Evolutionary conservation across 305 asterid genomes (phyloP).

Genomic region (Plantago coronopus): DNA sequence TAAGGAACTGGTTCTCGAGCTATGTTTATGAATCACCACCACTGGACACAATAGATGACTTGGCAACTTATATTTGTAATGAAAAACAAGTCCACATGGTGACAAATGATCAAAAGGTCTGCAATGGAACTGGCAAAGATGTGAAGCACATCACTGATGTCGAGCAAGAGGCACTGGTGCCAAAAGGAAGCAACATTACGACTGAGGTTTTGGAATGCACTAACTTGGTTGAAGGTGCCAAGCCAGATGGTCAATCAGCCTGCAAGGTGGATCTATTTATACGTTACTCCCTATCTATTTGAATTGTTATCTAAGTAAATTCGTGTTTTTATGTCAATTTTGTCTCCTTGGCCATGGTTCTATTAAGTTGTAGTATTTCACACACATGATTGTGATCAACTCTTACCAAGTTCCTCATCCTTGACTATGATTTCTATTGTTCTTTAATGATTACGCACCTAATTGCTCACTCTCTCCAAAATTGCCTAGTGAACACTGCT

Average conservation of each 20-base stretch:
- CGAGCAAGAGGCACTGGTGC: slow-evolving; percentile 22
- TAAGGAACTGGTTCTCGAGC: slow-evolving; percentile 70
- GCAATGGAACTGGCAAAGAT: slow-evolving; percentile 25
- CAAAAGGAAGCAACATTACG: slow-evolving; percentile 20
- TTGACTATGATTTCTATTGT: too few species aligned
- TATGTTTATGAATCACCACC: slow-evolving; percentile 59
- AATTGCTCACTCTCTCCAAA: too few species aligned
- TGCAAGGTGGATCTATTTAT: slow-evolving; percentile 30
- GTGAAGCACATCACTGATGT: slow-evolving; percentile 20
- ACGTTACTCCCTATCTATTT: too few species aligned
- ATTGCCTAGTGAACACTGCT: too few species aligned
- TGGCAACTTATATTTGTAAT: slow-evolving; percentile 23
- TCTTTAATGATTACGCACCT: too few species aligned
- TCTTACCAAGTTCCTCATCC: too few species aligned
- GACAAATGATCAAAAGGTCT: slow-evolving; percentile 23
- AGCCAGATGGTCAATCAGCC: slow-evolving; percentile 22
- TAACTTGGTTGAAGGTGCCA: slow-evolving; percentile 24
- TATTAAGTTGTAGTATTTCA: too few species aligned
- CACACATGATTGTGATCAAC: too few species aligned
- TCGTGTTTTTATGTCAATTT: too few species aligned
- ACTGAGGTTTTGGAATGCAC: slow-evolving; percentile 26
- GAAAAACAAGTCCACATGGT: slow-evolving; percentile 29
- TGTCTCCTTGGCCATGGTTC: too few species aligned
- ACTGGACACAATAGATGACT: slow-evolving; percentile 32
- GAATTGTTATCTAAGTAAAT: too few species aligned